A percentile compares a stretch with the other conserved stretches of the same genome.
These are phyloP conservation scores for Xylariomycetidae sp. DNA, from an alignment of 2,329 filamentous ascomycete genomes.

Conservation along the genomic window DNA sequence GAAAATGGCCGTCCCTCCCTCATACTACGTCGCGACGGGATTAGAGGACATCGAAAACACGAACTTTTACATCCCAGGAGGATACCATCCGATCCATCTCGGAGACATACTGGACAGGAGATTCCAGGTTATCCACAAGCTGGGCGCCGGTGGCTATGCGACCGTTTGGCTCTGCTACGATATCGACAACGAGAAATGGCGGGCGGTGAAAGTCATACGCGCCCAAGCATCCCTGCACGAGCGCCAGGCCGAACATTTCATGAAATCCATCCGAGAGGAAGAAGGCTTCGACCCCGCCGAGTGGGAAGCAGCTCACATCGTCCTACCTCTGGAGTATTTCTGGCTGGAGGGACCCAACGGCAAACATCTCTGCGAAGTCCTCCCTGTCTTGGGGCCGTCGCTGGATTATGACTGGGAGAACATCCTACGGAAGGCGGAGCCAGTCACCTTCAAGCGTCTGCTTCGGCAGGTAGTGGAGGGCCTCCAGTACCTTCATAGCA, in stretches of 20 bases:
- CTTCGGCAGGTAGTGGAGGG: neutral
- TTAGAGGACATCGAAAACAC: constrained; percentile 7
- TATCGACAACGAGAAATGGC: constrained; percentile 6
- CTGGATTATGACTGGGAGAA: neutral
- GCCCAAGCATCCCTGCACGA: constrained; percentile 4
- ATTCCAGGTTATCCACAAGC: constrained; percentile 10
- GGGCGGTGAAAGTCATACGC: constrained; percentile 10
- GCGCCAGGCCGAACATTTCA: neutral
- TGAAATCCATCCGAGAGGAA: too few species aligned
- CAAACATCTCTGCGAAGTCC: neutral
- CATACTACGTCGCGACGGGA: too few species aligned
- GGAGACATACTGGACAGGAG: constrained; percentile 2
- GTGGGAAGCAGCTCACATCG: neutral
- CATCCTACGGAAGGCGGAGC: neutral
- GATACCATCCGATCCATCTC: constrained; percentile 2
- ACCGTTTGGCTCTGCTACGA: constrained; percentile 16
- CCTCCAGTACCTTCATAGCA: neutral
- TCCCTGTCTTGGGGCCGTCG: neutral
- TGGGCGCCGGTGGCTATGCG: constrained; percentile 10
- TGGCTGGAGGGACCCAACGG: neutral
- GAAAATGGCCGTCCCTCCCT: too few species aligned
- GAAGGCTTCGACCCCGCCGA: neutral
- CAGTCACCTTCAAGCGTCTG: neutral
- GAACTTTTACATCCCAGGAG: constrained; percentile 6
- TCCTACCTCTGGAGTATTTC: neutral